Percentiles rank a stretch among this genome's conserved stretches.
Evolutionary conservation across 1,284 basidiomycete species (phyloP).

Genomic region (Ceratobasidium papillatum): DNA sequence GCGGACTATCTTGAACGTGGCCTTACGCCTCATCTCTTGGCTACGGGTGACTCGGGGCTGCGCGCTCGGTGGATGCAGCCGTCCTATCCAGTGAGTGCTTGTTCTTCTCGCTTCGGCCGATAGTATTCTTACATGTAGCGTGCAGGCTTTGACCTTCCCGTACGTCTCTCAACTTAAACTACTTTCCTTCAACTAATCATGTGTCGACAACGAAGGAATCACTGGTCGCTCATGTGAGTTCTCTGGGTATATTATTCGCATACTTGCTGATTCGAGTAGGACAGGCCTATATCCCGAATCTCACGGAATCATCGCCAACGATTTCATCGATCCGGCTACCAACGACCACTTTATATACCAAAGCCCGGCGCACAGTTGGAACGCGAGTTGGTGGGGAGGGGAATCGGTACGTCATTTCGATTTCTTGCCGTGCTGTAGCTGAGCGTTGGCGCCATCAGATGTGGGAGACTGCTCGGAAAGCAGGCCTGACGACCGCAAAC

Average conservation of each 20-base stretch:
- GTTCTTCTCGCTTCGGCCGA: neutral
- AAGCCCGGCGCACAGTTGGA: conserved; percentile 66
- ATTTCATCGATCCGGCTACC: conserved; percentile 82
- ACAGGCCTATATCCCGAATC: conserved; percentile 88
- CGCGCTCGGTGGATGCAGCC: conserved; percentile 85
- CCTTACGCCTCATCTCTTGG: conserved; percentile 80
- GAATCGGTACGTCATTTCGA: conserved; percentile 71
- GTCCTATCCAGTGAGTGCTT: conserved; percentile 76
- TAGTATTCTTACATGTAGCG: neutral
- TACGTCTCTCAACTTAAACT: conserved; percentile 53
- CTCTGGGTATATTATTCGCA: neutral
- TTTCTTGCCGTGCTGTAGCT: neutral
- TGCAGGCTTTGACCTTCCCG: conserved; percentile 88
- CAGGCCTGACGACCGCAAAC: conserved; percentile 80
- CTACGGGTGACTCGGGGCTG: conserved; percentile 80
- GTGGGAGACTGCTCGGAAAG: conserved; percentile 85
- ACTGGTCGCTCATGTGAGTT: conserved; percentile 81
- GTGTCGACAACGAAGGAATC: conserved; percentile 64
- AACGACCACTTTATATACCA: conserved; percentile 76
- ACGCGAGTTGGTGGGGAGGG: conserved; percentile 83
- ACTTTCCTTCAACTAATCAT: neutral
- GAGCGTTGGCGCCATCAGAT: conserved; percentile 60
- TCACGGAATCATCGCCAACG: conserved; percentile 91
- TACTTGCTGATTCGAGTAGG: conserved; percentile 56
- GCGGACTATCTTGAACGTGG: conserved; percentile 85